These are phyloP conservation scores for Microbotryum silenes-acaulis DNA, from an alignment of 1,284 basidiomycete species.

Conservation along the genomic window DNA sequence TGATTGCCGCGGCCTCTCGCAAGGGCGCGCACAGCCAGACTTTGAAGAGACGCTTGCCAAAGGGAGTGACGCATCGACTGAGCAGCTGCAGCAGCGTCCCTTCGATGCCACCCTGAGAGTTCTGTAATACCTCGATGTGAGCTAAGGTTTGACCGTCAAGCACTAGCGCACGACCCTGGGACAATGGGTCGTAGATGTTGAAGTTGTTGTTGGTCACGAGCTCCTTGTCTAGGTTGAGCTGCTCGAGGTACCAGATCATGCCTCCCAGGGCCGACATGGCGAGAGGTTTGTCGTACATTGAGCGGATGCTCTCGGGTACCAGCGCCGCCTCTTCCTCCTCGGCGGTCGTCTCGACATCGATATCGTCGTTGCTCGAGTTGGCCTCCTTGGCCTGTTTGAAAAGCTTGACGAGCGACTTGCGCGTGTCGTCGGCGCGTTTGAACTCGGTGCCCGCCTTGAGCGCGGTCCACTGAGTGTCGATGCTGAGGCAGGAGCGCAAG, in stretches of 20 bases:
- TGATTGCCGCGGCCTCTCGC: conserved; percentile 69
- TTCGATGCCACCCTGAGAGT: conserved; percentile 83
- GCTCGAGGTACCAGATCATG: conserved; percentile 88
- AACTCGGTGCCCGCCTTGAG: conserved; percentile 71
- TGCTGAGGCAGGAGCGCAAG: conserved; percentile 67
- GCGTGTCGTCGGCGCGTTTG: conserved; percentile 61
- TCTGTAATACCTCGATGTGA: conserved; percentile 85
- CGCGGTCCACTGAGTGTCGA: conserved; percentile 76
- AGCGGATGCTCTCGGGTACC: conserved; percentile 56
- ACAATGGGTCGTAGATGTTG: conserved; percentile 92
- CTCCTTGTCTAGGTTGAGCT: conserved; percentile 87
- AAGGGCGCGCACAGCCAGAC: conserved; percentile 90
- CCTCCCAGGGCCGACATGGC: conserved; percentile 78
- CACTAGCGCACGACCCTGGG: conserved; percentile 67
- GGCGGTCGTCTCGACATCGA: conserved; percentile 34
- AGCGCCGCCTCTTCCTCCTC: conserved; percentile 49
- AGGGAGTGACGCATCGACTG: conserved; percentile 78
- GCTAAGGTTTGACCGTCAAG: conserved; percentile 89
- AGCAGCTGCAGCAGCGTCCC: conserved; percentile 76
- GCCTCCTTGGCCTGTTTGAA: conserved; percentile 48
- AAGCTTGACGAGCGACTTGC: conserved; percentile 60
- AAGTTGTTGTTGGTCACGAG: conserved; percentile 89
- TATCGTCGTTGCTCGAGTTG: conserved; percentile 35
- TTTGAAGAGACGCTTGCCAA: conserved; percentile 87
- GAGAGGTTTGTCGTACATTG: conserved; percentile 56